Evolutionary conservation across 2,329 filamentous ascomycete genomes (phyloP), one percentile per base, ranked within the genome.

Genomic region (Pestalotiopsis sp.): DNA sequence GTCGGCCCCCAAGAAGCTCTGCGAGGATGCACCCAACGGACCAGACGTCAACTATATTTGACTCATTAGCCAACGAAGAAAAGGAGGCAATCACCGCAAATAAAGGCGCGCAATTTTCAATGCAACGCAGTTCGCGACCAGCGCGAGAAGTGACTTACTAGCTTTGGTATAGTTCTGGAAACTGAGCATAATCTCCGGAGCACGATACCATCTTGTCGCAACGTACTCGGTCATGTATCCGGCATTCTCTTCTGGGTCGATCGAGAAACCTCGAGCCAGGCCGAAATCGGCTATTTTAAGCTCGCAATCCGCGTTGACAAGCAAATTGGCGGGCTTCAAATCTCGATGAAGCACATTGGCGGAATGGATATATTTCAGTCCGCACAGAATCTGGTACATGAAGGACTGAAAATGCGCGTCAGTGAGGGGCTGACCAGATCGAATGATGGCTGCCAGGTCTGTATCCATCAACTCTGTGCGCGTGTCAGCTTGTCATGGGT

Each of bases 131-230:
- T 13, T 38, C 14, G 25, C 17, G 27, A 20, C 5, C 9, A 20
- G 27, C 66, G 67, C 38, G 62, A 39, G 23, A 39, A 23, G 57
- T 13, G 27, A 95, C 95, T 68, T 90, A 98, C 96, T 99, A 75
- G 96, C 96, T 94, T 99, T 99, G 77, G 96, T 99, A 83, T 99
- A 99, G 85, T 94, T 98, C 83, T 98, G 95, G 89, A 99, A 99
- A 85, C 94, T 98, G 81, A 99, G 85, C 96, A 99, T 99, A 76
- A 99, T 99, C 82, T 99, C 96, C 4, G 96, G 96, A 3, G 96
- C 96, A 83, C 88, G 86, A 77, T 90, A 99, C 96, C 96, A 99
- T 84, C 96, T 89, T 66, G 96, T 99, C 64, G 96, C 96, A 68
- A 99, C 96, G 78, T 99, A 99, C 83, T 99, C 96, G 12, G 96